Percentiles rank a stretch among this genome's conserved stretches.
phyloP scores from a whole-genome alignment of 257 asterid species.

The Coffea canephora region DNA sequence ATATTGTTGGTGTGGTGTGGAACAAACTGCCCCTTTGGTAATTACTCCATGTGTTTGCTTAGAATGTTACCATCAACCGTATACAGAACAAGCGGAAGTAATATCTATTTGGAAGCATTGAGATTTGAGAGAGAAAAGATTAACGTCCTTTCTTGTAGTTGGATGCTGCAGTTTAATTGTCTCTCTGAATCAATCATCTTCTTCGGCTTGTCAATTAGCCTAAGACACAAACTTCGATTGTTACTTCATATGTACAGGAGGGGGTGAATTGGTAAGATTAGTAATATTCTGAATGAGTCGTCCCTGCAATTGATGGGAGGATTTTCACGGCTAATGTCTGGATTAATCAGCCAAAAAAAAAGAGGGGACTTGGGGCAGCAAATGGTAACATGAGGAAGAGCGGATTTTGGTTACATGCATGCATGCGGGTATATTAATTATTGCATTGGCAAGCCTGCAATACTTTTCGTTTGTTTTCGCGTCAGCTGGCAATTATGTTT shows the following conservation, averaged over 20 bases:
- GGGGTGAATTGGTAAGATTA: too few relatives aligned
- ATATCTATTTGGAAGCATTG: neutral
- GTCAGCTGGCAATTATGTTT: neutral
- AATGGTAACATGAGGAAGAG: neutral
- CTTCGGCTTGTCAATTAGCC: neutral
- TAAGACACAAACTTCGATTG: neutral
- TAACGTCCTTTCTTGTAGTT: neutral
- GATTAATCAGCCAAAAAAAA: neutral
- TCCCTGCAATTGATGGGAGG: neutral
- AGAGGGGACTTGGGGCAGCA: neutral
- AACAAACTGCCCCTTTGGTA: neutral
- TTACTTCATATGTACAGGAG: neutral
- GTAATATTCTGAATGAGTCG: neutral
- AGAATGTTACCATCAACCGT: neutral
- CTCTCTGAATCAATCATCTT: neutral
- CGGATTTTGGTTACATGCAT: slow-evolving; percentile 1
- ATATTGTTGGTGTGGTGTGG: too few relatives aligned
- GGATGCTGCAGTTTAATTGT: neutral
- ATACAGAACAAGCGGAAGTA: neutral
- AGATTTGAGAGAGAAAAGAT: neutral
- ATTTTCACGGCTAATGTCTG: neutral
- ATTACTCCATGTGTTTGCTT: neutral
- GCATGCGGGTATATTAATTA: neutral
- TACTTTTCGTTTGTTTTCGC: neutral
- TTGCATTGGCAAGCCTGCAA: slow-evolving; percentile 4